Conservation (phyloP, 345 rosid species). For the Melaleuca alternifolia region DNA sequence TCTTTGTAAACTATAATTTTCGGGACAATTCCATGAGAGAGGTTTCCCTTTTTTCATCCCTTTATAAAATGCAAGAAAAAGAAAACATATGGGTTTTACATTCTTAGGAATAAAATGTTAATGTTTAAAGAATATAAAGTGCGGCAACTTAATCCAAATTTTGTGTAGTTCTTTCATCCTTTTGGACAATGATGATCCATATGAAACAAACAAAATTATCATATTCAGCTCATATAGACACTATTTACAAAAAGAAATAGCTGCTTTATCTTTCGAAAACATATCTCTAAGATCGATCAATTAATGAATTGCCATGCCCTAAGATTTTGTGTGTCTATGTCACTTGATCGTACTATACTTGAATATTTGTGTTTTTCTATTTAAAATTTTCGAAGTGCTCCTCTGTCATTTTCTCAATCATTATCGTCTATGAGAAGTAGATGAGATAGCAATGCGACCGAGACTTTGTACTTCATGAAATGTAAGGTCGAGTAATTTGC, state of each 20-base stretch:
- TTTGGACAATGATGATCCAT: neutral
- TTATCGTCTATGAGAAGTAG: neutral
- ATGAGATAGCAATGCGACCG: neutral
- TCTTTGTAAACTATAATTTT: neutral
- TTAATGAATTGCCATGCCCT: neutral
- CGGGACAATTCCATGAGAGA: neutral
- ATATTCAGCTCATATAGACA: neutral
- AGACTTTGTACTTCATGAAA: neutral
- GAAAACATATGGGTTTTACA: neutral
- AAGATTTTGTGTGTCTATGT: neutral
- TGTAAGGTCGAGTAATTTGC: neutral
- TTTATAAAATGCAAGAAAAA: neutral
- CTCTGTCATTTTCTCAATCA: neutral
- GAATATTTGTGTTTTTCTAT: neutral
- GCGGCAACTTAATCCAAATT: neutral
- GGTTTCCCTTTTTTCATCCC: neutral
- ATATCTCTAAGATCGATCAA: neutral
- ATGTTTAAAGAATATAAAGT: neutral
- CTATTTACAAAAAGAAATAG: neutral
- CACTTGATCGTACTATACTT: neutral
- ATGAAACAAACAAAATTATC: neutral
- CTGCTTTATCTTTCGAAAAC: accelerated
- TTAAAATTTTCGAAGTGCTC: neutral
- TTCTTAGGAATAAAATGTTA: neutral
- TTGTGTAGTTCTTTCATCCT: neutral